phyloP scores from a whole-genome alignment of 1,284 basidiomycete species.

The Schizopora paradoxa region DNA sequence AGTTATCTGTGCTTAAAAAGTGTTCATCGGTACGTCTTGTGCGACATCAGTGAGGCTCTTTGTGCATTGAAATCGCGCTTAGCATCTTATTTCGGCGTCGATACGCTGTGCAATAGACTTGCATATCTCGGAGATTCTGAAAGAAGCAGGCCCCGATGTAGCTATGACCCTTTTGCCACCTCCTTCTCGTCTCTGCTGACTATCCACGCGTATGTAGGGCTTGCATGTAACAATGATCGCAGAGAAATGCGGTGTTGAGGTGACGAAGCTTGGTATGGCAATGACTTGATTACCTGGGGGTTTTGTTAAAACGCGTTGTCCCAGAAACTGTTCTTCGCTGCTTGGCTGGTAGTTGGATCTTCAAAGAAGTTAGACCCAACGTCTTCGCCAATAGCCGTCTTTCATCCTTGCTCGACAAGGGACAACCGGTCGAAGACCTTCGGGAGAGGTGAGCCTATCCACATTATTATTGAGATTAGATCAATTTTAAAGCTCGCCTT shows the following conservation, averaged over 20 bases:
- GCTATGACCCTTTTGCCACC: neutral
- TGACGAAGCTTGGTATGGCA: slow-evolving; percentile 20
- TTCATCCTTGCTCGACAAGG: slow-evolving; percentile 19
- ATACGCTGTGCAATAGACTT: slow-evolving; percentile 6
- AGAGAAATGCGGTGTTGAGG: slow-evolving; percentile 14
- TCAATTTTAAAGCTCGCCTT: too few species aligned
- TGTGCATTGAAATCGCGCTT: too few species aligned
- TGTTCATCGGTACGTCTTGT: neutral
- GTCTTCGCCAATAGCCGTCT: slow-evolving; percentile 21
- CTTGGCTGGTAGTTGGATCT: slow-evolving; percentile 22
- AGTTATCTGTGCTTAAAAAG: slow-evolving; percentile 7
- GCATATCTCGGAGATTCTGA: slow-evolving; percentile 14
- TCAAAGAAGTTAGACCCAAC: slow-evolving; percentile 19
- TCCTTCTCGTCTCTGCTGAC: neutral
- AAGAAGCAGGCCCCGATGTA: slow-evolving; percentile 12
- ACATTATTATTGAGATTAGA: too few species aligned
- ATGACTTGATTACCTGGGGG: neutral
- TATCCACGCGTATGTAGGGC: slow-evolving; percentile 1
- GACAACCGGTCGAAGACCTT: slow-evolving; percentile 17
- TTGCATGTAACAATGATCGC: slow-evolving; percentile 22
- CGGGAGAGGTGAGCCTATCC: too few species aligned
- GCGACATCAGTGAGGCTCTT: too few species aligned
- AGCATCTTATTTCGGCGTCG: too few species aligned
- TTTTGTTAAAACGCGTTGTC: neutral
- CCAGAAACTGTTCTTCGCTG: slow-evolving; percentile 20